Evolutionary conservation across 805 yeast species (phyloP).

Genomic region (Priceomyces castillae): DNA sequence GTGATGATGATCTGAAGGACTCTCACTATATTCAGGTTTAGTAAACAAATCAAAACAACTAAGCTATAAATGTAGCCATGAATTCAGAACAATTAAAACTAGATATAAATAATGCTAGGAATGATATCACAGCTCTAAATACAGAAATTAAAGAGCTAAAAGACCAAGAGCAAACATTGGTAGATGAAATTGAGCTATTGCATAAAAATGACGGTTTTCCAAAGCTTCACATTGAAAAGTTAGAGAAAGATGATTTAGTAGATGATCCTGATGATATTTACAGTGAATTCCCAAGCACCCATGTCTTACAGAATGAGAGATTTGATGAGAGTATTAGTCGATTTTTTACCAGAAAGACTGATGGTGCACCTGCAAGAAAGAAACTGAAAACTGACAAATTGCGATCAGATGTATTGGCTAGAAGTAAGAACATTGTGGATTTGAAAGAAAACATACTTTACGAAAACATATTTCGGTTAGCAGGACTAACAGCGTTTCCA

Average conservation of each 20-base stretch:
- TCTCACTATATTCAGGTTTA: background rate
- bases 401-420: conserved; percentile 2
- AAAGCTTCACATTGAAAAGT: background rate
- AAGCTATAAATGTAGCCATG: conserved; percentile 4
- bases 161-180: conserved; percentile 9
- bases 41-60: conserved; percentile 4
- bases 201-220: background rate
- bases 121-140: conserved; percentile 19
- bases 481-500: conserved; percentile 52
- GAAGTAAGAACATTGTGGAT: conserved; percentile 10
- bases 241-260: background rate
- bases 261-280: background rate
- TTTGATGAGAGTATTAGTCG: conserved; percentile 29
- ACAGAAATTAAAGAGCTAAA: conserved; percentile 17
- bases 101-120: conserved; percentile 16
- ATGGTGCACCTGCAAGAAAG: conserved; percentile 1
- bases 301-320: conserved; percentile 24
- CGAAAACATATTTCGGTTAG: conserved; percentile 48
- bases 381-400: conserved; percentile 5
- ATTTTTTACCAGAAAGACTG: conserved; percentile 15
- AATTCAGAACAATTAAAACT: conserved; percentile 1
- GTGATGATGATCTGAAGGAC: background rate
- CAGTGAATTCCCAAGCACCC: conserved; percentile 8
- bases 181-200: conserved; percentile 11
- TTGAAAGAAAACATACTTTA: conserved; percentile 32